Conservation (phyloP, 306 rosid species). For the Spatholobus suberectus region DNA sequence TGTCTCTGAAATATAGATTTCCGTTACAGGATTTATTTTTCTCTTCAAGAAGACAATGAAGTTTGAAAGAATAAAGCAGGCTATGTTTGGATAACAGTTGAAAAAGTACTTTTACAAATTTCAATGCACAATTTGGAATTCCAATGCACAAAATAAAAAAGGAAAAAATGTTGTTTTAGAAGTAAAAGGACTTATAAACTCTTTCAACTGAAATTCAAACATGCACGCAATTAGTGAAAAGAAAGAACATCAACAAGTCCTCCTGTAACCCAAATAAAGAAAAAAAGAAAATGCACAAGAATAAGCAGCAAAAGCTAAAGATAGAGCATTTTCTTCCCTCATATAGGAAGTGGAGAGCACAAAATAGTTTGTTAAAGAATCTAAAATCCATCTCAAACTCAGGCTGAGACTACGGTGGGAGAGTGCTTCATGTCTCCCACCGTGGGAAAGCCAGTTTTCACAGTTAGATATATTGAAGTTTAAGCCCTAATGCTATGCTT, state of each 20-base stretch:
- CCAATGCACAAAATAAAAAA: too few relatives aligned
- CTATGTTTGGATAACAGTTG: too few relatives aligned
- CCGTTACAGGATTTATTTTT: not conserved
- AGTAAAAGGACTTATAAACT: too few relatives aligned
- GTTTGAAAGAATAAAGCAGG: not conserved
- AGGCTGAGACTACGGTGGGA: too few relatives aligned
- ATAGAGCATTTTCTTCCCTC: not conserved
- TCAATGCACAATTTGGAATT: too few relatives aligned
- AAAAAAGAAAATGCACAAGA: not conserved
- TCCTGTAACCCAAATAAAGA: not conserved
- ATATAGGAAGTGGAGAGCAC: not conserved
- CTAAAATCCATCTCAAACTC: not conserved
- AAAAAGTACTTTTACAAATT: too few relatives aligned
- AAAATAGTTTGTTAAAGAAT: not conserved
- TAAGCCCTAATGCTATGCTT: slow-evolving; percentile 3
- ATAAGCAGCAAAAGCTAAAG: slow-evolving; percentile 1
- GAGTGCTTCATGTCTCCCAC: too few relatives aligned
- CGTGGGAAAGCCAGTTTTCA: too few relatives aligned
- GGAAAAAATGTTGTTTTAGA: too few relatives aligned
- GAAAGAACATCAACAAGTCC: not conserved
- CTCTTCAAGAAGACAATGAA: not conserved
- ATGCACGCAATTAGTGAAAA: not conserved
- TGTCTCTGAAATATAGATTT: not conserved
- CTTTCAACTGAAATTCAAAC: too few relatives aligned
- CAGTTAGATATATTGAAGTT: too few relatives aligned